These are phyloP conservation scores for Rusavskia elegans DNA, from an alignment of 495 filamentous ascomycete species.

Conservation along the genomic window DNA sequence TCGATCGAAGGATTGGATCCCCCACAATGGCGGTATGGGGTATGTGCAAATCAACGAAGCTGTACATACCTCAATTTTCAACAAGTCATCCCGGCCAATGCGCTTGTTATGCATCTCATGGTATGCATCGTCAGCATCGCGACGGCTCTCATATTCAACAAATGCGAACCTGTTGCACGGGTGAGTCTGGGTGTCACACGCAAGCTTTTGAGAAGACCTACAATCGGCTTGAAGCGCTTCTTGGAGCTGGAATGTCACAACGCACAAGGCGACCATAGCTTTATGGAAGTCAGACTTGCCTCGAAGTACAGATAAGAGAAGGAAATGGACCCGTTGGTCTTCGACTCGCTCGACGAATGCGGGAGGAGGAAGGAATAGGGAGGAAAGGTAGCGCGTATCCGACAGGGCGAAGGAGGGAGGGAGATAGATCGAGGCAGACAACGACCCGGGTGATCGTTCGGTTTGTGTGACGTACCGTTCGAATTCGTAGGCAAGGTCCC, in stretches of 20 bases:
- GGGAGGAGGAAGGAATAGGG: neutral
- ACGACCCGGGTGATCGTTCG: constrained; percentile 17
- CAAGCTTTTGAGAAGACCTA: constrained; percentile 35
- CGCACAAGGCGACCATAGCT: constrained; percentile 98
- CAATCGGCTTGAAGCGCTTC: constrained; percentile 84
- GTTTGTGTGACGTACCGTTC: constrained; percentile 74
- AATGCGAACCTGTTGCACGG: constrained; percentile 68
- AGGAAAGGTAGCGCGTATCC: too few relatives aligned
- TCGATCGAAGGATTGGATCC: too few relatives aligned
- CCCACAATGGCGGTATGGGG: too few relatives aligned
- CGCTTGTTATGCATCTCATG: constrained; percentile 99
- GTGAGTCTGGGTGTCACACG: neutral
- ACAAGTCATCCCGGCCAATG: constrained; percentile 82
- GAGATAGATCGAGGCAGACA: neutral
- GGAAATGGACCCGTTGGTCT: neutral
- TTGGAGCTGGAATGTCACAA: constrained; percentile 94
- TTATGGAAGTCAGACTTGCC: constrained; percentile 13
- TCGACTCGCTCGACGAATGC: constrained; percentile 28
- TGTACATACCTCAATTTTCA: constrained; percentile 83
- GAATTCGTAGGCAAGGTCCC: constrained; percentile 99
- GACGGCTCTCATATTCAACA: constrained; percentile 97
- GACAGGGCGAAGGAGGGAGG: neutral
- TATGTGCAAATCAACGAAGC: too few relatives aligned
- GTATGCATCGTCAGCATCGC: constrained; percentile 97
- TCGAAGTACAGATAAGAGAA: neutral